Percentiles rank a stretch among this genome's conserved stretches.
Conservation (phyloP, 257 asterid genomes). For the Primulina tabacum region DNA sequence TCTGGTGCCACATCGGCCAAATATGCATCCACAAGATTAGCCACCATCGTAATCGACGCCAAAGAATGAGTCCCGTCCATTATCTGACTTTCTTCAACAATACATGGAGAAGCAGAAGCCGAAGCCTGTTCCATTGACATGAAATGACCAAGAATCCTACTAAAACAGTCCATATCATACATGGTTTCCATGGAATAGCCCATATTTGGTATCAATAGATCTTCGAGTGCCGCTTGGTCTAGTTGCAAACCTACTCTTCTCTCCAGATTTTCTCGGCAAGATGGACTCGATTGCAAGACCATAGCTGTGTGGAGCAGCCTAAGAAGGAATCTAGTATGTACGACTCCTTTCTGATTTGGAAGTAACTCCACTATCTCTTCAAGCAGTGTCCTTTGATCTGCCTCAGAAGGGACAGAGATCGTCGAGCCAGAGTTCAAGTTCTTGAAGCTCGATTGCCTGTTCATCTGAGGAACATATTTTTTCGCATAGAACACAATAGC, state of each 20-base stretch:
- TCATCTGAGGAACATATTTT: conserved; percentile 78
- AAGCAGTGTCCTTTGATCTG: conserved; percentile 69
- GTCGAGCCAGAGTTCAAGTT: conserved; percentile 42
- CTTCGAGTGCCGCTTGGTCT: conserved; percentile 73
- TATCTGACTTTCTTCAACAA: conserved; percentile 54
- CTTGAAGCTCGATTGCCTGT: conserved; percentile 70
- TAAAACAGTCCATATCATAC: conserved; percentile 82
- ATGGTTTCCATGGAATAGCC: conserved; percentile 61
- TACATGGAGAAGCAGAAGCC: conserved; percentile 54
- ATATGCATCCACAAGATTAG: conserved; percentile 73
- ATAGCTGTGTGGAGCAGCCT: conserved; percentile 69
- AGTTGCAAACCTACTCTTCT: conserved; percentile 71
- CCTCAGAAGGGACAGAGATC: conserved; percentile 68
- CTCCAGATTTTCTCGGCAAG: conserved; percentile 72
- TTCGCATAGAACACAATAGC: conserved; percentile 70
- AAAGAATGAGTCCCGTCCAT: conserved; percentile 38
- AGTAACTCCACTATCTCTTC: conserved; percentile 79
- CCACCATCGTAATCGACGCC: conserved; percentile 70
- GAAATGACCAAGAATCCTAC: conserved; percentile 86
- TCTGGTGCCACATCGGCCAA: conserved; percentile 90
- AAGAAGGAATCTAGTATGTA: conserved; percentile 65
- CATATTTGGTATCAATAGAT: conserved; percentile 66
- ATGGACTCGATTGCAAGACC: conserved; percentile 58
- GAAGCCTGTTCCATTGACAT: conserved; percentile 56
- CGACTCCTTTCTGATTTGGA: conserved; percentile 58